A percentile compares a stretch with the other conserved stretches of the same genome.
phyloP scores from a whole-genome alignment of 2,329 filamentous ascomycete genomes.

The Camptophora hylomeconis region DNA sequence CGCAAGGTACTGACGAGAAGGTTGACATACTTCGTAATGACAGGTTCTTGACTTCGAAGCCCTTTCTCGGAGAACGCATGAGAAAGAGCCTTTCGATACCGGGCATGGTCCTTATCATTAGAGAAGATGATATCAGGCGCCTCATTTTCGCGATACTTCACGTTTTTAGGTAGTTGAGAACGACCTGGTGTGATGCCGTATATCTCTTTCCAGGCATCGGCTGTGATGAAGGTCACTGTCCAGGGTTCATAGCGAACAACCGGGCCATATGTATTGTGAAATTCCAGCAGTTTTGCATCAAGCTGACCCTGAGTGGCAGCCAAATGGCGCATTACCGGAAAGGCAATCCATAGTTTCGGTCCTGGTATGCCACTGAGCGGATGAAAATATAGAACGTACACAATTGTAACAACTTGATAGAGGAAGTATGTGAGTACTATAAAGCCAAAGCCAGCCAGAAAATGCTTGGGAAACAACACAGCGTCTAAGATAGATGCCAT shows the following conservation, averaged over 20 bases:
- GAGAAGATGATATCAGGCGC: slow-evolving; percentile 4
- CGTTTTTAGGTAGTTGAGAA: slow-evolving; percentile 18
- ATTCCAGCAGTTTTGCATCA: no score
- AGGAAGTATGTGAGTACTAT: no score
- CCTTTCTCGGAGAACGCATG: slow-evolving; percentile 32
- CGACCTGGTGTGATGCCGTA: slow-evolving; percentile 17
- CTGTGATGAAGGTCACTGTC: slow-evolving; percentile 18
- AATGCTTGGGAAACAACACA: no score
- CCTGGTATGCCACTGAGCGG: slow-evolving; percentile 22
- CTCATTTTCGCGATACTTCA: neutral
- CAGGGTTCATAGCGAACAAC: slow-evolving; percentile 20
- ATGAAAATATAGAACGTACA: slow-evolving; percentile 21
- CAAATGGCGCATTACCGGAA: slow-evolving; percentile 9
- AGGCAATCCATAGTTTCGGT: slow-evolving; percentile 15
- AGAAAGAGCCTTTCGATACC: slow-evolving; percentile 22
- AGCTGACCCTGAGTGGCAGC: no score
- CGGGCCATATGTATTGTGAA: slow-evolving; percentile 19
- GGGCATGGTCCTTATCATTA: slow-evolving; percentile 17
- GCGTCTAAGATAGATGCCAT: no score
- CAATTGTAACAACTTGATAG: no score
- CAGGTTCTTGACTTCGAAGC: slow-evolving; percentile 25
- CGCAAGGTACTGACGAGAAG: slow-evolving; percentile 7
- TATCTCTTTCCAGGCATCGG: slow-evolving; percentile 20
- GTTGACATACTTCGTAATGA: slow-evolving; percentile 9
- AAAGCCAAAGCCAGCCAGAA: no score